These are phyloP conservation scores for Gleditsia sinensis DNA, from an alignment of 306 rosid genomes.

Conservation along the genomic window DNA sequence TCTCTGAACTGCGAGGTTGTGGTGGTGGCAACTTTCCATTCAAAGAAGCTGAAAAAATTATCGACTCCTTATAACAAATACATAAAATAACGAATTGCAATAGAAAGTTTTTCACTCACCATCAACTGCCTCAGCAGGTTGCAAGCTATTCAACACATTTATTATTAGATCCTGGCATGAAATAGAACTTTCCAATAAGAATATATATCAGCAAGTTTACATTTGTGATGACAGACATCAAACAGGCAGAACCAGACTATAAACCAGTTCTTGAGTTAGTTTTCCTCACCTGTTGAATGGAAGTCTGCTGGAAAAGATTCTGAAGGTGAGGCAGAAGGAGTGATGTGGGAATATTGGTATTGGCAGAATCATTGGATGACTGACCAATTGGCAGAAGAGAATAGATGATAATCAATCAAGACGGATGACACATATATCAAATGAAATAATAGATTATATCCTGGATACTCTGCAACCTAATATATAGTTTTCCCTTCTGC, in stretches of 20 bases:
- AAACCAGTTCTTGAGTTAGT: slow-evolving; percentile 24
- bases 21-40: slow-evolving; percentile 92
- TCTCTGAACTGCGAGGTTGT: slow-evolving; percentile 74
- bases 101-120: slow-evolving; percentile 59
- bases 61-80: slow-evolving; percentile 30
- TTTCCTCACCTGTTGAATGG: slow-evolving; percentile 87
- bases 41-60: slow-evolving; percentile 64
- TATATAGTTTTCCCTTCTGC: neutral
- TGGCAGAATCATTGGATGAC: slow-evolving; percentile 64
- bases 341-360: slow-evolving; percentile 61
- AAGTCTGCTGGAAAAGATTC: slow-evolving; percentile 87
- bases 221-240: slow-evolving; percentile 19
- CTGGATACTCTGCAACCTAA: neutral
- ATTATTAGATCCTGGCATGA: slow-evolving; percentile 79
- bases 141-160: slow-evolving; percentile 77
- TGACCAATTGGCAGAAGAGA: slow-evolving; percentile 62
- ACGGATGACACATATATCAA: slow-evolving; percentile 21
- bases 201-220: slow-evolving; percentile 22
- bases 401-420: slow-evolving; percentile 22
- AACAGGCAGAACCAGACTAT: slow-evolving; percentile 21
- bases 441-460: slow-evolving; percentile 28
- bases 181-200: slow-evolving; percentile 35
- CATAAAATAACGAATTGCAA: slow-evolving; percentile 15
- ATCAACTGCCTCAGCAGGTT: slow-evolving; percentile 67
- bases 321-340: slow-evolving; percentile 85